phyloP scores from a whole-genome alignment of 2,329 filamentous ascomycete genomes.

The Colletotrichum brevisporum region DNA sequence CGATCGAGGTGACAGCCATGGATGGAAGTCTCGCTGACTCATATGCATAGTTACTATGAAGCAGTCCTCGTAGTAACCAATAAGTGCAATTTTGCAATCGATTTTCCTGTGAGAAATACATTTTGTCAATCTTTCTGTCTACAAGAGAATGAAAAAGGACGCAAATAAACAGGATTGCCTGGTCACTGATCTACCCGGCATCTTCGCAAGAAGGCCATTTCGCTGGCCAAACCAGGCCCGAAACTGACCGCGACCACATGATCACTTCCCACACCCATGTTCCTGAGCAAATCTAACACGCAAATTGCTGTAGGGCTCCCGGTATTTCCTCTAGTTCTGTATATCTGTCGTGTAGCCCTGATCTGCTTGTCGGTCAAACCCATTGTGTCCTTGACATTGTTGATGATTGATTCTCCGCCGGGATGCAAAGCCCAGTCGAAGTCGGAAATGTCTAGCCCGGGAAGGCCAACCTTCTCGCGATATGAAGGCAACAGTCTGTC shows the following conservation, averaged over 20 bases:
- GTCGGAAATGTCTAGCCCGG: slow-evolving; percentile 10
- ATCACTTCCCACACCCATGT: slow-evolving; percentile 15
- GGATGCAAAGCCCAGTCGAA: slow-evolving; percentile 27
- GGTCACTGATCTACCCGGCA: background rate
- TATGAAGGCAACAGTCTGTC: slow-evolving; percentile 9
- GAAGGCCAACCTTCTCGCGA: slow-evolving; percentile 13
- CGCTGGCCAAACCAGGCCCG: slow-evolving; percentile 27
- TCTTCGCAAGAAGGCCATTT: slow-evolving; percentile 25
- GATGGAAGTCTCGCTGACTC: no score
- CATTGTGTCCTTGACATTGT: slow-evolving; percentile 24
- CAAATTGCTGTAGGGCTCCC: slow-evolving; percentile 28
- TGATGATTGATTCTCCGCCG: slow-evolving; percentile 20
- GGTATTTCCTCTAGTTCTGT: slow-evolving; percentile 20
- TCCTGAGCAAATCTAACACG: slow-evolving; percentile 23
- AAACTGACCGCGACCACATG: slow-evolving; percentile 24
- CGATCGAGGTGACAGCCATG: no score
- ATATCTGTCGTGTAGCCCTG: slow-evolving; percentile 18
- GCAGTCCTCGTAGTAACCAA: no score
- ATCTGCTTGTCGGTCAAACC: slow-evolving; percentile 20
- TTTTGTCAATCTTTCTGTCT: background rate
- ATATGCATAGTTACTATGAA: no score
- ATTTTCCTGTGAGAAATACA: no score
- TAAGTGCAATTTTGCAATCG: no score
- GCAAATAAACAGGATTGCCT: background rate
- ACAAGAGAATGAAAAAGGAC: background rate